Evolutionary conservation across 768 basidiomycete species (phyloP).

Genomic region (Lactarius trivialis): DNA sequence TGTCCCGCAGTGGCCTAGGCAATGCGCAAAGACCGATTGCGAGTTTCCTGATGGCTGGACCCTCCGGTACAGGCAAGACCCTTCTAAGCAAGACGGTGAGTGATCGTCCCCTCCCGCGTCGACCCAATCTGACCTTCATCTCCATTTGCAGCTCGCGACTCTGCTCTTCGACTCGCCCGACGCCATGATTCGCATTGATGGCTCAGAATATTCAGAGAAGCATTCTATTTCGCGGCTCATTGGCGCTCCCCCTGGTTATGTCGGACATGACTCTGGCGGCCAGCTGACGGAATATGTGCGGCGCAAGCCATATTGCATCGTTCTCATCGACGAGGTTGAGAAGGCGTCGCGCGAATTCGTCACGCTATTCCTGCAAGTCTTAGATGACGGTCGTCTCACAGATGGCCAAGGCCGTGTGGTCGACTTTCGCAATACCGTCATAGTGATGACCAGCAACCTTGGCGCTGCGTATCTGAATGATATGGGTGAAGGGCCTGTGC

Average conservation of each 20-base stretch:
- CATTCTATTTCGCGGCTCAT: slow-evolving; percentile 69
- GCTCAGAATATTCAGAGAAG: slow-evolving; percentile 86
- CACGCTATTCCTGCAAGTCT: slow-evolving; percentile 71
- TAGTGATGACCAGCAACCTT: slow-evolving; percentile 92
- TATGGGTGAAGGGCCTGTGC: slow-evolving; percentile 65
- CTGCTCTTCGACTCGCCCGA: slow-evolving; percentile 87
- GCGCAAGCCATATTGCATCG: slow-evolving; percentile 82
- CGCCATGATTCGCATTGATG: slow-evolving; percentile 90
- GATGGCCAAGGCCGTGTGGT: slow-evolving; percentile 89
- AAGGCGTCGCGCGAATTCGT: slow-evolving; percentile 72
- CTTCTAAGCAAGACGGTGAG: slow-evolving; percentile 82
- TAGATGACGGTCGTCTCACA: slow-evolving; percentile 88
- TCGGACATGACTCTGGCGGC: slow-evolving; percentile 85
- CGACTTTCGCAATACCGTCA: slow-evolving; percentile 86
- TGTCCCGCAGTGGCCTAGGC: slow-evolving; percentile 90
- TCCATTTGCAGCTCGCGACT: slow-evolving; percentile 59
- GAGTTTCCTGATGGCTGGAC: slow-evolving; percentile 89
- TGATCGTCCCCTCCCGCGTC: slow-evolving; percentile 11
- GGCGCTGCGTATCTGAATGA: slow-evolving; percentile 75
- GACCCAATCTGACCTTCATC: slow-evolving; percentile 17
- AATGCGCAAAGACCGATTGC: slow-evolving; percentile 86
- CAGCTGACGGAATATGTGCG: slow-evolving; percentile 92
- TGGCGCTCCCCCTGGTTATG: slow-evolving; percentile 78
- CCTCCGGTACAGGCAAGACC: slow-evolving; percentile 88
- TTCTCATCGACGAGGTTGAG: slow-evolving; percentile 85